A percentile compares a stretch with the other conserved stretches of the same genome.
Evolutionary conservation across 2,329 filamentous ascomycete genomes (phyloP).

Genomic region (Alternaria burnsii): DNA sequence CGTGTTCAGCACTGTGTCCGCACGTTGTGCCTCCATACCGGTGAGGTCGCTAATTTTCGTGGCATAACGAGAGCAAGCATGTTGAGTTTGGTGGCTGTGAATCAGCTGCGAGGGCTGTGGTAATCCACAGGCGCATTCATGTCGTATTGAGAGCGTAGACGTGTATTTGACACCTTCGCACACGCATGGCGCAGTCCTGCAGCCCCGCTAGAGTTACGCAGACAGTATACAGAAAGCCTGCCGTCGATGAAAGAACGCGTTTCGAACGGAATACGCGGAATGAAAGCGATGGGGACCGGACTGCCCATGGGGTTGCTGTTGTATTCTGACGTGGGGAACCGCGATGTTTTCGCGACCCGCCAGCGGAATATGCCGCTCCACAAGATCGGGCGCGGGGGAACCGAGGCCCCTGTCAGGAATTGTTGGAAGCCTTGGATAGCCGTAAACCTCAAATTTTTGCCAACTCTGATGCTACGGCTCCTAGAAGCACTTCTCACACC

Average conservation of each 20-base stretch:
- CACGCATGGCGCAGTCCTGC: neutral
- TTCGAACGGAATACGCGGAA: neutral
- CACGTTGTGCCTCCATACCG: neutral
- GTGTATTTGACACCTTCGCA: neutral
- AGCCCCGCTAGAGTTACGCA: neutral
- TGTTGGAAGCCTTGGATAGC: conserved; percentile 8
- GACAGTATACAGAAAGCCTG: neutral
- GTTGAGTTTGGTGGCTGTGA: neutral
- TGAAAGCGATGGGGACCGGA: neutral
- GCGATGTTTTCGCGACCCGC: neutral
- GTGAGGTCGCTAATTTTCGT: neutral
- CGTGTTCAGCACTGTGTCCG: neutral
- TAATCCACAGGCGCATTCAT: neutral
- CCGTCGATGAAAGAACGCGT: neutral
- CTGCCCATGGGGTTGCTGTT: neutral
- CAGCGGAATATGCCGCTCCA: neutral
- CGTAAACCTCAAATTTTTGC: conserved; percentile 3
- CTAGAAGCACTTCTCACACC: neutral
- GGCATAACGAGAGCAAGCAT: neutral
- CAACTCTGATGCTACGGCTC: neutral
- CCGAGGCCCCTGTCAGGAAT: conserved; percentile 12
- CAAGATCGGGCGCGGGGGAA: conserved; percentile 10
- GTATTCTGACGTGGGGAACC: neutral
- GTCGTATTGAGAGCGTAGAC: neutral
- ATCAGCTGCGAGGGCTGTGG: neutral